phyloP scores from a whole-genome alignment of 2,329 filamentous ascomycete genomes.

The Dactylellina cionopaga region DNA sequence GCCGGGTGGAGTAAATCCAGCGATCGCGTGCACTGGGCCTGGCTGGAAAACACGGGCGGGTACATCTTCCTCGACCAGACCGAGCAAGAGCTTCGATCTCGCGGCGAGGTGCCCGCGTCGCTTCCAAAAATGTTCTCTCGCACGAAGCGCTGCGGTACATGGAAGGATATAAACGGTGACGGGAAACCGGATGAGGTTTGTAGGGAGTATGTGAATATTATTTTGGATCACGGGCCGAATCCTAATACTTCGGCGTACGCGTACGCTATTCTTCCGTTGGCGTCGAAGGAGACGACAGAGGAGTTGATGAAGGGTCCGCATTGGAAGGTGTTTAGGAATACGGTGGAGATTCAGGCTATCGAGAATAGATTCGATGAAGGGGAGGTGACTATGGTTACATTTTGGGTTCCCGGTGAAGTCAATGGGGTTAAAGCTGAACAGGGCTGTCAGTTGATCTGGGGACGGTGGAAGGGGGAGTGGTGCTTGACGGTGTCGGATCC shows the following conservation, averaged over 20 bases:
- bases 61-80: slow-evolving; percentile 48
- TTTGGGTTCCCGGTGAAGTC: slow-evolving; percentile 31
- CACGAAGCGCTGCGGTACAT: slow-evolving; percentile 13
- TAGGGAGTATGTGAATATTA: slow-evolving; percentile 36
- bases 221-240: slow-evolving; percentile 36
- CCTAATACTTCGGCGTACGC: slow-evolving; percentile 21
- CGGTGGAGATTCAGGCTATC: slow-evolving; percentile 26
- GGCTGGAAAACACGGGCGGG: slow-evolving; percentile 41
- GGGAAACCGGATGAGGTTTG: slow-evolving; percentile 10
- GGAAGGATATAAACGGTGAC: slow-evolving; percentile 21
- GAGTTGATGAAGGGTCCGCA: background rate
- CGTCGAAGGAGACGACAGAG: slow-evolving; percentile 17
- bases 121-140: slow-evolving; percentile 12
- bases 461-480: slow-evolving; percentile 13
- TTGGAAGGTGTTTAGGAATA: slow-evolving; percentile 20
- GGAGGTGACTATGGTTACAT: slow-evolving; percentile 34
- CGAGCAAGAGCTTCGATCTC: background rate
- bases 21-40: slow-evolving; percentile 19
- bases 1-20: slow-evolving; percentile 12
- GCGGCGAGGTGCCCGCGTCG: background rate
- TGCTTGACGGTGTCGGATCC: slow-evolving; percentile 31
- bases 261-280: slow-evolving; percentile 45
- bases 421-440: slow-evolving; percentile 22
- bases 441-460: slow-evolving; percentile 34
- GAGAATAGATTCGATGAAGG: slow-evolving; percentile 11